These are phyloP conservation scores for Penicillium hesseltinei DNA, from an alignment of 2,329 filamentous ascomycete genomes.

Conservation along the genomic window DNA sequence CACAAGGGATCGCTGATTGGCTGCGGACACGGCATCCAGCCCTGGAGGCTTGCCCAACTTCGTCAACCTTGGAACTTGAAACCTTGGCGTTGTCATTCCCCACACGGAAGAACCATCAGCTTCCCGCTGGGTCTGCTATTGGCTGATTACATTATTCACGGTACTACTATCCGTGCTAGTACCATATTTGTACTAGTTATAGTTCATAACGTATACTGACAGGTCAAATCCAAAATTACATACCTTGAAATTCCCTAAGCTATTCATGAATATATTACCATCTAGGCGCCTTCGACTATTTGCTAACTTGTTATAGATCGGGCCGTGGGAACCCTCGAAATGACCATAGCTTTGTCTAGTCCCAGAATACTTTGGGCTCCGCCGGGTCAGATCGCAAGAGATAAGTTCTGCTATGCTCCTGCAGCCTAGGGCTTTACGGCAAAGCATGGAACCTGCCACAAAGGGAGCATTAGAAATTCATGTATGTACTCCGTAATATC, in stretches of 20 bases:
- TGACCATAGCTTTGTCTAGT: neutral
- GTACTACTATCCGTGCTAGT: neutral
- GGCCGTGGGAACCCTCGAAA: neutral
- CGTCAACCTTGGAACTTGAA: neutral
- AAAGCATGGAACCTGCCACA: neutral
- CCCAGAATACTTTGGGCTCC: no score
- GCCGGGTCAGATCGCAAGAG: neutral
- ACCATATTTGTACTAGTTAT: no score
- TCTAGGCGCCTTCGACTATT: neutral
- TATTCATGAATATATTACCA: neutral
- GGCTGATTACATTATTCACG: neutral
- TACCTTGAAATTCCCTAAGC: neutral
- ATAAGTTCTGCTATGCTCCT: neutral
- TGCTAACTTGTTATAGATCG: neutral
- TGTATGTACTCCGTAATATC: neutral
- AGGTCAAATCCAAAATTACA: neutral
- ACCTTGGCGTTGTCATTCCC: neutral
- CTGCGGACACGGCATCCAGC: neutral
- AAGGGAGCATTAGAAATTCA: neutral
- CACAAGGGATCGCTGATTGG: neutral
- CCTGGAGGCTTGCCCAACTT: neutral
- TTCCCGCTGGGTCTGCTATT: neutral
- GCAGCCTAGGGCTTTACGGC: no score
- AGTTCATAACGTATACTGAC: neutral
- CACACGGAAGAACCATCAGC: neutral